Evolutionary conservation across 2,329 filamentous ascomycete species (phyloP), one percentile per base, ranked within the genome.

Genomic region (Beauveria medogensis): DNA sequence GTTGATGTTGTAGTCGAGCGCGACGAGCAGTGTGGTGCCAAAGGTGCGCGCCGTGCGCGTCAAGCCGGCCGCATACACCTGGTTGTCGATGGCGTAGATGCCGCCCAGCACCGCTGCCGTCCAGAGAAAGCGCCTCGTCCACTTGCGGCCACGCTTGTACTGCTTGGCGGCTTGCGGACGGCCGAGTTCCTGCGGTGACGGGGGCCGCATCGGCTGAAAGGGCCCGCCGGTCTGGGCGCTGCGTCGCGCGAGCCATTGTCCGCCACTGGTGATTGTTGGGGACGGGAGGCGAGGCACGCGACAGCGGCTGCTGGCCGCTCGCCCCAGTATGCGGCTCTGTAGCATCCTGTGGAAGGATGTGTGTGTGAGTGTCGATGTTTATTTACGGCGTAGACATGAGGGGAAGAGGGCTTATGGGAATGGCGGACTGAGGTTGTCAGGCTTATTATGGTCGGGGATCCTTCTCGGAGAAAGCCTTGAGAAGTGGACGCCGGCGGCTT

Each of bases 1-100:
- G 75, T 99, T 97, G 73, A 97, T 79, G 77, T 97, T 97, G 79
- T 99, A 97, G 77, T 99, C 94, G 26, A 92, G 70, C 1, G 92
- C 93, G 18, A 96, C 89, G 51, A 92, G 70, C 12, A 96, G 77
- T 8, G 92, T 93, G 3, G 85, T 85, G 46, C 82, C 81, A 72
- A 97, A 96, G 0, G 94, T 97, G 47, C 89, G 88, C 47, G 89
- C 74, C 26, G 90, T 93, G 60, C 94, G 89, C 43, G 82, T 85
- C 28, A 96, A 76, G 14, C 90, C 88, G 1, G 90, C 88, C 55
- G 91, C 90, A 74, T 94, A 95, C 69, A 90, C 80, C 65, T 88
- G 82, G 16, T 74, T 82, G 74, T 99, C 94, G 63, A 88, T 69
- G 10, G 84, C 73, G 71, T 91, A 95, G 58, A 86, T 72, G 6